A percentile compares a stretch with the other conserved stretches of the same genome.
Conservation (phyloP, 352 stramenopile genomes). For the Pythium dissotocum region DNA sequence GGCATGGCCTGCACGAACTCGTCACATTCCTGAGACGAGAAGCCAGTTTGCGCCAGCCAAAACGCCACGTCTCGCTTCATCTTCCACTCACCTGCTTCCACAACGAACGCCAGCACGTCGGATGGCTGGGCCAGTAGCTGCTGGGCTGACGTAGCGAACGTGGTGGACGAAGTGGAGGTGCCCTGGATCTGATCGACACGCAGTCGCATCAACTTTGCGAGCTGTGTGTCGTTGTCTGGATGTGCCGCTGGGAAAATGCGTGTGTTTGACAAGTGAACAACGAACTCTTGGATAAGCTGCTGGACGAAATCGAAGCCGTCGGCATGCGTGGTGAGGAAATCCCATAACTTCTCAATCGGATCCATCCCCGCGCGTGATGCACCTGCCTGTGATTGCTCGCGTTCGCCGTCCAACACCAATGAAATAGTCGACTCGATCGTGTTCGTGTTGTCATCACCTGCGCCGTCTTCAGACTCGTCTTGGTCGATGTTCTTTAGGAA, state of each 20-base stretch:
- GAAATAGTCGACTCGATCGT: constrained; percentile 29
- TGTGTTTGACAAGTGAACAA: constrained; percentile 22
- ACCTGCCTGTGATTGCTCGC: not conserved
- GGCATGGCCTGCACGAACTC: constrained; percentile 24
- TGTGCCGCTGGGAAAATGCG: constrained; percentile 25
- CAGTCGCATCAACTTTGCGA: constrained; percentile 22
- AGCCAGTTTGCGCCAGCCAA: constrained; percentile 21
- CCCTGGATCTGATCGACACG: constrained; percentile 27
- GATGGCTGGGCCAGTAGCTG: constrained; percentile 15
- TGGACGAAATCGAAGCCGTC: constrained; percentile 2
- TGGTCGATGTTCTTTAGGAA: constrained; percentile 28
- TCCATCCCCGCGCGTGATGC: constrained; percentile 17
- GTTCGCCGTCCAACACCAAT: constrained; percentile 16
- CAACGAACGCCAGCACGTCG: constrained; percentile 9
- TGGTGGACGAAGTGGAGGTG: not conserved
- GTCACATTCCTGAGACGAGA: constrained; percentile 27
- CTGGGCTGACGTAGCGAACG: constrained; percentile 11
- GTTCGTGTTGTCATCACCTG: constrained; percentile 19
- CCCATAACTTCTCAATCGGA: constrained; percentile 27
- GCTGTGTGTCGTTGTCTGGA: constrained; percentile 24
- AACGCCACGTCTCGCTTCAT: constrained; percentile 32
- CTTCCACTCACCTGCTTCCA: constrained; percentile 34
- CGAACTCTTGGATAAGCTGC: constrained; percentile 24
- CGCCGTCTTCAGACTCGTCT: not conserved
- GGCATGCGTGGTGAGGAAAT: constrained; percentile 19